Conservation (phyloP, 805 yeast species). For the Yamadazyma insecticola region DNA sequence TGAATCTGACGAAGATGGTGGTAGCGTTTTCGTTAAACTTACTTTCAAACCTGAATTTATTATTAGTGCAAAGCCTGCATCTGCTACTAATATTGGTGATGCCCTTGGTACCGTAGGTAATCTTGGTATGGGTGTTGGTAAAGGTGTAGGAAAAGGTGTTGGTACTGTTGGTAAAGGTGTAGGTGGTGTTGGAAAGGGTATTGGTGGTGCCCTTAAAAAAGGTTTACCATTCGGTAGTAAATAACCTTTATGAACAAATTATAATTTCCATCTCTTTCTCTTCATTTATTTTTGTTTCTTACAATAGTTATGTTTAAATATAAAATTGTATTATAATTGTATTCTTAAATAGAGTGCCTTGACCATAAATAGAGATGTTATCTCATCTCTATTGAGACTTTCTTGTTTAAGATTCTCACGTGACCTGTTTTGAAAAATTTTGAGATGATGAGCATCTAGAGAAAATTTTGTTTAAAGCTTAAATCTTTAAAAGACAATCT, state of each 20-base stretch:
- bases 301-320: too few relatives aligned
- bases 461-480: too few relatives aligned
- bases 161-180: constrained; percentile 34
- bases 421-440: too few relatives aligned
- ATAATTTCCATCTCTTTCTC: too few relatives aligned
- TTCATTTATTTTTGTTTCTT: too few relatives aligned
- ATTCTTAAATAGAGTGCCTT: too few relatives aligned
- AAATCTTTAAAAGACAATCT: constrained; percentile 2
- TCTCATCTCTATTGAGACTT: too few relatives aligned
- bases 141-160: constrained; percentile 37
- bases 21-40: constrained; percentile 55
- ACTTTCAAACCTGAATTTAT: constrained; percentile 71
- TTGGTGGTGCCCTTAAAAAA: constrained; percentile 37
- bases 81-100: constrained; percentile 15
- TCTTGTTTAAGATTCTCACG: too few relatives aligned
- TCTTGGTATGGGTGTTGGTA: constrained; percentile 36
- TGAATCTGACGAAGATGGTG: constrained; percentile 53
- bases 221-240: constrained; percentile 25
- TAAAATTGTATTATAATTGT: too few relatives aligned
- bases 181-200: constrained; percentile 6
- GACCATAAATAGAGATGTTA: too few relatives aligned
- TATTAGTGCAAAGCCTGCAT: constrained; percentile 34
- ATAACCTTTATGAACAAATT: too few relatives aligned
- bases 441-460: too few relatives aligned
- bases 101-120: constrained; percentile 44